These are phyloP conservation scores for Globisporangium megalacanthum DNA, from an alignment of 352 stramenopile species.

Conservation along the genomic window DNA sequence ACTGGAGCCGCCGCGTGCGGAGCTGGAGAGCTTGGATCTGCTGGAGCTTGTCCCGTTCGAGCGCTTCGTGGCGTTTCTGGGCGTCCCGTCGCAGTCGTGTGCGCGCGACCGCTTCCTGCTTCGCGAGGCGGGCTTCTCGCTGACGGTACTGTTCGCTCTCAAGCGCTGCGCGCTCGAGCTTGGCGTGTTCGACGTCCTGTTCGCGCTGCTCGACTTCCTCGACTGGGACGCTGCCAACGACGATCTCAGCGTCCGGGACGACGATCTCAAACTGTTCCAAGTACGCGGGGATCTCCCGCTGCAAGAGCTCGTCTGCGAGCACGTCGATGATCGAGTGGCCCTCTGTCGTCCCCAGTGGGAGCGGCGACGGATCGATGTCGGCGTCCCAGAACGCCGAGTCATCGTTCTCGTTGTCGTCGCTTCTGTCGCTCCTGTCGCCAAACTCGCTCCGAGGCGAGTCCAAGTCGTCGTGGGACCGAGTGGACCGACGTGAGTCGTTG, in stretches of 20 bases:
- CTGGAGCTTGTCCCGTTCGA: constrained; percentile 43
- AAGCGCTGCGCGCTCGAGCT: constrained; percentile 37
- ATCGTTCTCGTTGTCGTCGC: constrained; percentile 8
- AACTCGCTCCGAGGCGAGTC: constrained; percentile 1
- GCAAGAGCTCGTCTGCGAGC: constrained; percentile 32
- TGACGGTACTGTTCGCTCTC: constrained; percentile 45
- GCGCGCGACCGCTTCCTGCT: constrained; percentile 32
- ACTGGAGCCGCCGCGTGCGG: constrained; percentile 42
- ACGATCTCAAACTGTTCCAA: constrained; percentile 65
- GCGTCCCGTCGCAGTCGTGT: constrained; percentile 37
- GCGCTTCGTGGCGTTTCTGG: constrained; percentile 25
- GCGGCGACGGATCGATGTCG: constrained; percentile 6
- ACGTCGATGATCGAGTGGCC: constrained; percentile 48
- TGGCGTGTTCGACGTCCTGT: constrained; percentile 46
- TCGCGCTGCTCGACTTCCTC: constrained; percentile 61
- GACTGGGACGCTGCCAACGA: constrained; percentile 52
- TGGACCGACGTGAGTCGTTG: not conserved
- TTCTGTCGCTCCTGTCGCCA: not conserved
- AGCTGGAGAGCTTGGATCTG: constrained; percentile 32
- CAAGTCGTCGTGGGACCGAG: not conserved
- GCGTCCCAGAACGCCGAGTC: constrained; percentile 39
- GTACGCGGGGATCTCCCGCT: constrained; percentile 46
- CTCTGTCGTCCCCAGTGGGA: not conserved
- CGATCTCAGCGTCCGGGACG: constrained; percentile 54
- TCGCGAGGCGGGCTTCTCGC: constrained; percentile 37